Conservation (phyloP, 805 yeast species). For the Ogataea angusta region DNA sequence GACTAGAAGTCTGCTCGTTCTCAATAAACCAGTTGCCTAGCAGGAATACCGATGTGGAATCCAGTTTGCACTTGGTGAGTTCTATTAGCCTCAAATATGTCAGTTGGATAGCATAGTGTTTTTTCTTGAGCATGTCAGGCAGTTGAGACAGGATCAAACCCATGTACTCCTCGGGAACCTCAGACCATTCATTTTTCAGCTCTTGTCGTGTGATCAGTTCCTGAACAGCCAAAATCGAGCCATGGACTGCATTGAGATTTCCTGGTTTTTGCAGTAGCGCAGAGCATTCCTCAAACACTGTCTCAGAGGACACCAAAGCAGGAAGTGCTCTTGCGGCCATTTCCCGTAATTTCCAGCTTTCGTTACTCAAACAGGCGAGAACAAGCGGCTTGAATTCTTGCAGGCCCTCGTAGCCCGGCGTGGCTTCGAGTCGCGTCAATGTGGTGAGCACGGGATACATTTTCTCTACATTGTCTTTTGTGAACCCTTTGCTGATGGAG, state of each 20-base stretch:
- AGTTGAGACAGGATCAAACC: constrained; percentile 27
- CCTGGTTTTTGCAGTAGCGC: constrained; percentile 8
- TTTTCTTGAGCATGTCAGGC: constrained; percentile 12
- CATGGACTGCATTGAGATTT: constrained; percentile 54
- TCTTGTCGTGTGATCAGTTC: constrained; percentile 28
- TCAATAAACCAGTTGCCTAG: constrained; percentile 37
- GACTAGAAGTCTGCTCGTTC: constrained; percentile 21
- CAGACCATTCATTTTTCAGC: constrained; percentile 27
- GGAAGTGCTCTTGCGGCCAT: constrained; percentile 74
- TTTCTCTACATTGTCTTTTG: constrained; percentile 46
- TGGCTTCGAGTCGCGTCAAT: constrained; percentile 62
- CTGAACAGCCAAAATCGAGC: constrained; percentile 49
- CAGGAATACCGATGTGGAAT: constrained; percentile 11
- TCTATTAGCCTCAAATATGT: constrained; percentile 21
- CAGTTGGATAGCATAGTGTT: constrained; percentile 23
- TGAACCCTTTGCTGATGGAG: constrained; percentile 25
- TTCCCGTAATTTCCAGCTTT: constrained; percentile 82
- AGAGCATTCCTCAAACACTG: constrained; percentile 29
- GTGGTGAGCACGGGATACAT: constrained; percentile 76
- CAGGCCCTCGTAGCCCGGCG: constrained; percentile 52
- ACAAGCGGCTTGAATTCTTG: constrained; percentile 50
- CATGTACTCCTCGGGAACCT: constrained; percentile 23
- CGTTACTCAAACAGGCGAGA: constrained; percentile 45
- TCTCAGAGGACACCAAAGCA: constrained; percentile 39
- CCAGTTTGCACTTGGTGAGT: constrained; percentile 1